Evolutionary conservation across 2,329 filamentous ascomycete species (phyloP).

Genomic region (Colletotrichum eremochloae): DNA sequence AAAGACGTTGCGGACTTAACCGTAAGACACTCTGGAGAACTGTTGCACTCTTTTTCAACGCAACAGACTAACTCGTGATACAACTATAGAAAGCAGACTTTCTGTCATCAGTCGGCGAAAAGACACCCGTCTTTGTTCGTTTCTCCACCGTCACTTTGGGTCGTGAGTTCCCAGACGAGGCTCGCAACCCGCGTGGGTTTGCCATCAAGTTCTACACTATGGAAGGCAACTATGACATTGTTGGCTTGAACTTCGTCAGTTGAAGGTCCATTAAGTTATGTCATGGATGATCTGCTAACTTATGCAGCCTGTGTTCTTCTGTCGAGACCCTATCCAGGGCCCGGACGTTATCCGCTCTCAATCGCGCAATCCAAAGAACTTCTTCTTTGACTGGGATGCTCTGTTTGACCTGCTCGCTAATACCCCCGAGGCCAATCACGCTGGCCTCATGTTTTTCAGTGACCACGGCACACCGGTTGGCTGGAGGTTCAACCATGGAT

Average conservation of each 20-base stretch:
- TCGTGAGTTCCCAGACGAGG: slow-evolving; percentile 75
- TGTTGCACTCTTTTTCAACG: neutral
- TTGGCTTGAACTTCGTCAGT: slow-evolving; percentile 57
- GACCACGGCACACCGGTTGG: slow-evolving; percentile 63
- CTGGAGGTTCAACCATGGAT: slow-evolving; percentile 58
- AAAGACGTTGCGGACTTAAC: slow-evolving; percentile 63
- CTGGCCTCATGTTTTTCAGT: slow-evolving; percentile 63
- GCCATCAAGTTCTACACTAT: slow-evolving; percentile 51
- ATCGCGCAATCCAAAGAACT: slow-evolving; percentile 60
- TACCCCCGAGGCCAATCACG: slow-evolving; percentile 62
- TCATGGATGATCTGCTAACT: neutral
- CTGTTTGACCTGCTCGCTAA: slow-evolving; percentile 63
- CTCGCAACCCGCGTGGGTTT: slow-evolving; percentile 73
- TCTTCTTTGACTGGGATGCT: slow-evolving; percentile 62
- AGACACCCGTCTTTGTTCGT: slow-evolving; percentile 70
- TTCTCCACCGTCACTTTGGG: slow-evolving; percentile 82
- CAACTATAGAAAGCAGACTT: slow-evolving; percentile 49
- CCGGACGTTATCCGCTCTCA: slow-evolving; percentile 63
- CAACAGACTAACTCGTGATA: neutral
- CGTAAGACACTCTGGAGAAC: slow-evolving; percentile 28
- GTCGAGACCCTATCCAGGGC: slow-evolving; percentile 60
- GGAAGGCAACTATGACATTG: slow-evolving; percentile 56
- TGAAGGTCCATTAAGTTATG: neutral
- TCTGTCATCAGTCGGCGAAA: slow-evolving; percentile 67
- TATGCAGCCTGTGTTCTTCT: slow-evolving; percentile 55